Base-by-base conservation (phyloP, 2,329 filamentous ascomycete species). In the Dactylellina leptospora region DNA sequence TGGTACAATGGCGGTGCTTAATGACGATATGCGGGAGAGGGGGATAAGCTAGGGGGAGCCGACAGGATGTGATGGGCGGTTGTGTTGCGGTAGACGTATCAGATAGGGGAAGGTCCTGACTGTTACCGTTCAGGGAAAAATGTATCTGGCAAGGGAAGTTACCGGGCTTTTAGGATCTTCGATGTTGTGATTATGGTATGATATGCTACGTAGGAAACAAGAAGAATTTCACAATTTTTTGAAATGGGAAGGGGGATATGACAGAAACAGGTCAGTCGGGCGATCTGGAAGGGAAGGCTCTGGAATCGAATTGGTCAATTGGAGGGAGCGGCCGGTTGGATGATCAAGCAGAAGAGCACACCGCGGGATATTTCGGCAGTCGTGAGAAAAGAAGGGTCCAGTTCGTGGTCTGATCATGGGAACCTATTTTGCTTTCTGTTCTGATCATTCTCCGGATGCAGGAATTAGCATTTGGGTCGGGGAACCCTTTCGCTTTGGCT, bases 361-460 rank as follows among this genome's bases (percentile, higher is more conserved):
- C n/a, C 25, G 60, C 60, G 60, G 60, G 40, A 64, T 28, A 38
- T 66, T 66, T 66, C 61, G 61, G 51, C 22, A 56, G 33, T 53
- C 58, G 45, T 13, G 16, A n/a, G n/a, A 36, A 36, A 20, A 11
- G 16, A 53, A 53, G 48, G 48, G 48, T 64, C 60, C 60, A 64
- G 9, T 25, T 55, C 18, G 16, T 64, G 40, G 42, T 50, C 58
- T 58, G 61, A 66, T 66, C 61, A 66, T 66, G 51, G 61, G 61
- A 42, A 51, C 60, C 45, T n/a, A n/a, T n/a, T n/a, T n/a, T n/a
- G 8, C 13, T 5, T 54, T 48, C 54, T 40, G 36, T 55, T 44
- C 40, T 40, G 61, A 66, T 66, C 61, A 66, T 58, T 56, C 61
- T 50, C 61, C 61, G 44, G 25, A 66, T 66, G 61, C 61, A 58